Conservation (phyloP, 805 yeast species). For the Saccharomycopsis fermentans region DNA sequence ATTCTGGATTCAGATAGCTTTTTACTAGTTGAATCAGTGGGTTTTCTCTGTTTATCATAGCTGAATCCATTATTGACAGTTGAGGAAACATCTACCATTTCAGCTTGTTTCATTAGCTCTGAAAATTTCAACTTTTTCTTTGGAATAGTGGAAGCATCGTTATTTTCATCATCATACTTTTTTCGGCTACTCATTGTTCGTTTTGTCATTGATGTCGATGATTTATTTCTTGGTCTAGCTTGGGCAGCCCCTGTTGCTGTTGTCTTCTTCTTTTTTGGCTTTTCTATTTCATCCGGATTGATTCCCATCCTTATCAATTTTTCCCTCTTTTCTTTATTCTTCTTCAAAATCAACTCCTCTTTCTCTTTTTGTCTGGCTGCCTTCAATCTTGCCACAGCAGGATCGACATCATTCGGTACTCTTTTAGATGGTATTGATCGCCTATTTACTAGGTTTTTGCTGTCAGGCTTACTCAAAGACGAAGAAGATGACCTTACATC, state of each 20-base stretch:
- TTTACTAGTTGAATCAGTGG: neutral
- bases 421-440: neutral
- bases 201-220: constrained; percentile 16
- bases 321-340: constrained; percentile 4
- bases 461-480: neutral
- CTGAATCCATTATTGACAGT: constrained; percentile 26
- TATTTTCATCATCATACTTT: neutral
- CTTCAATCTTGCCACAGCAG: constrained; percentile 60
- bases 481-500: neutral
- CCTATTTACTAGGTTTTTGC: neutral
- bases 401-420: constrained; percentile 34
- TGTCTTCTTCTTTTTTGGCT: constrained; percentile 22
- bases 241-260: constrained; percentile 22
- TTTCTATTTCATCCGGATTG: constrained; percentile 8
- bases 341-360: constrained; percentile 24
- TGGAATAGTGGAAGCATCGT: constrained; percentile 9
- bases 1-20: constrained; percentile 25
- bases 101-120: constrained; percentile 63
- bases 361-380: constrained; percentile 53
- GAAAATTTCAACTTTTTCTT: constrained; percentile 46
- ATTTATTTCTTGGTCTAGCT: constrained; percentile 28
- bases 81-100: constrained; percentile 41
- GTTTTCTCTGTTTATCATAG: neutral
- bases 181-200: constrained; percentile 9
- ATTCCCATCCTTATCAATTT: constrained; percentile 7